Evolutionary conservation across 208 protist genomes (phyloP).

Genomic region (Trypanosoma vivax): DNA sequence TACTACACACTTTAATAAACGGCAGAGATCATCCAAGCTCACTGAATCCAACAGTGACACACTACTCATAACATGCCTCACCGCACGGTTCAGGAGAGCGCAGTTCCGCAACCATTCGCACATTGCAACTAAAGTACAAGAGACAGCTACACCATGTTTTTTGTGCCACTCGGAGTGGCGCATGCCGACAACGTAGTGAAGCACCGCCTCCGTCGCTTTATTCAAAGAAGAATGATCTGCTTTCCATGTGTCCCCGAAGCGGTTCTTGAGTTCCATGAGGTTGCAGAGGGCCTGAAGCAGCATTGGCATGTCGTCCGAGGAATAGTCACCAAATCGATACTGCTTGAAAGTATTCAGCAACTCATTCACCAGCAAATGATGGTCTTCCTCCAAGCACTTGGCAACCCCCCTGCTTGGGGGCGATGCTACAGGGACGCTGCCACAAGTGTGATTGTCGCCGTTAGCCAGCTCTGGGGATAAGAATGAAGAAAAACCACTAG

Average conservation of each 20-base stretch:
- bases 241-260: background rate
- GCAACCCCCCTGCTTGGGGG: background rate
- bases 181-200: slow-evolving; percentile 11
- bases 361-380: slow-evolving; percentile 8
- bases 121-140: background rate
- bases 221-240: background rate
- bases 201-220: slow-evolving; percentile 5
- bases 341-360: slow-evolving; percentile 1
- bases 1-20: background rate
- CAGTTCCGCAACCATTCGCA: background rate
- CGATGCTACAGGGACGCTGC: background rate
- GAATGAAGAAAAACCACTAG: background rate
- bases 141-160: slow-evolving; percentile 6
- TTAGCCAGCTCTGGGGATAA: background rate
- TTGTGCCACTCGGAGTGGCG: slow-evolving; percentile 1
- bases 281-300: slow-evolving; percentile 13
- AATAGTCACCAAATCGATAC: slow-evolving; percentile 10
- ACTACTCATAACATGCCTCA: background rate
- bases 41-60: background rate
- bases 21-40: background rate
- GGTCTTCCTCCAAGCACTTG: too few species aligned
- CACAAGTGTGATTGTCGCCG: background rate
- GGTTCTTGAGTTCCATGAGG: background rate
- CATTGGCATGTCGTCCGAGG: slow-evolving; percentile 12
- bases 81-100: background rate